Percentiles rank a stretch among this genome's conserved stretches.
Evolutionary conservation across 1,139 yeast species (phyloP).

Genomic region (Pichia sp.): DNA sequence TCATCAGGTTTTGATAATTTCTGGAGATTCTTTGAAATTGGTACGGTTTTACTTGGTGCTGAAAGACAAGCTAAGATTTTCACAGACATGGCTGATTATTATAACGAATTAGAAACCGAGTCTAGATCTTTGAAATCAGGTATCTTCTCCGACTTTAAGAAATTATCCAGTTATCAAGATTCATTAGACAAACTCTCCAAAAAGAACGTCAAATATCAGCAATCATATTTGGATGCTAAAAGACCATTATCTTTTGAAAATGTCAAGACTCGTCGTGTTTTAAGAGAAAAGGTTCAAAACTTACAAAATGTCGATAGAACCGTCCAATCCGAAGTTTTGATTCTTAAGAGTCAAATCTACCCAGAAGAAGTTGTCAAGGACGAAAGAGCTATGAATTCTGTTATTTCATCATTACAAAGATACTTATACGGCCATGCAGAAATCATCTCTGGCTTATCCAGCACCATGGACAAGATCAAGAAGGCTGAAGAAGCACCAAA

Average conservation of each 20-base stretch:
- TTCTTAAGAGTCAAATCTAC: constrained; percentile 26
- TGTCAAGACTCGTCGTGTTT: constrained; percentile 15
- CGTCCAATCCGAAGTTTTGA: constrained; percentile 25
- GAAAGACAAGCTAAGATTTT: constrained; percentile 6
- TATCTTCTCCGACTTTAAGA: constrained; percentile 12
- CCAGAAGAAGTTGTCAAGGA: constrained; percentile 25
- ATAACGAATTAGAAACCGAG: constrained; percentile 3
- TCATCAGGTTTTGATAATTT: constrained; percentile 32
- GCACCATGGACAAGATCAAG: neutral
- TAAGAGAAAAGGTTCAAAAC: constrained; percentile 18
- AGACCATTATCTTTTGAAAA: constrained; percentile 25
- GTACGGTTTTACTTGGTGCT: constrained; percentile 27
- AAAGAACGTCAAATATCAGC: constrained; percentile 2
- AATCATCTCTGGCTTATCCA: constrained; percentile 16
- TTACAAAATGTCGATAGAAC: constrained; percentile 19
- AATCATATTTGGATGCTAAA: constrained; percentile 2
- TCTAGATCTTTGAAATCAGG: constrained; percentile 4
- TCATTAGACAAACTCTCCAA: constrained; percentile 5
- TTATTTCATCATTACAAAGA: constrained; percentile 26
- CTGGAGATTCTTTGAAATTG: constrained; percentile 43
- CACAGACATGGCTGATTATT: constrained; percentile 3
- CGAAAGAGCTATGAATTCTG: constrained; percentile 22
- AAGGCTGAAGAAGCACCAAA: neutral
- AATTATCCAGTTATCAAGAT: constrained; percentile 11
- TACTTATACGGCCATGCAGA: constrained; percentile 23